Base-by-base conservation (phyloP, 345 rosid genomes). In the Geranium brycei region DNA sequence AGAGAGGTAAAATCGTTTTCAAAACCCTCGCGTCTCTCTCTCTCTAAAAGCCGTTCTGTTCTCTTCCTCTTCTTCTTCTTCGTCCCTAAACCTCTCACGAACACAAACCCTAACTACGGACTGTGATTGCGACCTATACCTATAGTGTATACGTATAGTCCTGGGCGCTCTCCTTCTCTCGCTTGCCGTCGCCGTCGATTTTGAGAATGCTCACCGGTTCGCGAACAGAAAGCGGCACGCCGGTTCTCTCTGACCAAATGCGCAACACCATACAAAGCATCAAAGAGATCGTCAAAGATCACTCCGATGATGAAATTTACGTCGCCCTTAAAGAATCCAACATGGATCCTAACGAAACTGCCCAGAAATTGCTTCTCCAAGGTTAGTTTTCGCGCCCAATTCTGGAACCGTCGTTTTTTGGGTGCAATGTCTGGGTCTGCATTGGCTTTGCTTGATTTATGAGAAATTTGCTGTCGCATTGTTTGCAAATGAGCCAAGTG, bases 341-440 rank as follows among this genome's bases (percentile, higher is more conserved):
- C 72, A 91, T 91, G 98, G 91, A 91, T 67, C 89, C 95, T 68
- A 81, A 85, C 69, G 96, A 84, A 64, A 83, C 92, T 58, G 74
- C 82, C 61, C 90, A 87, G 71, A 91, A 74, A 19, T 77, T 91
- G 79, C 91, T 91, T 41, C 66, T 76, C 68, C 89, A 83, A 88
- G 98, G 98, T 91, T 62, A 4, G 28, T 58, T 15, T 14, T 47
- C 38, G 16, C 17, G 32, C 18, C 18, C 51, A 47, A 47, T 47
- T 47, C 11, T 47, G 0, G 53, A 47, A 13, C 14, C 12, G 53
- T 47, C 15, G 53, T 2, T 47, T 8, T 47, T 47, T 47, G 53
- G 53, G 53, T 2, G 53, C 53, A 13, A 47, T 47, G 53, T 47
- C 3, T 10, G 53, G 13, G 53, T 47, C 3, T 47, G 12, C 53